phyloP scores from a whole-genome alignment of 2,329 filamentous ascomycete genomes.

The Microsporum canis region DNA sequence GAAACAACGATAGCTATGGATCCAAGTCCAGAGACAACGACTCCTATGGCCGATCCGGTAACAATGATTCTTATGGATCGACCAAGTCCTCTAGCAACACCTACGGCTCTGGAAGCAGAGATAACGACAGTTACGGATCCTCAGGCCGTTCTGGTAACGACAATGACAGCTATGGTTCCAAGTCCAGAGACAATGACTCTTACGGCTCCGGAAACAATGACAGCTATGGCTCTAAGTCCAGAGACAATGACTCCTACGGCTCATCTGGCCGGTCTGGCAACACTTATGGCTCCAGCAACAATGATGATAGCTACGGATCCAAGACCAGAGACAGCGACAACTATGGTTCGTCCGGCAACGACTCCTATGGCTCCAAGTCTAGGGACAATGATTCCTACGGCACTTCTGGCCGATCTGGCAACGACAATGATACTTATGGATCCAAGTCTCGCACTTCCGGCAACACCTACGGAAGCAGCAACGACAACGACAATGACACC shows the following conservation, averaged over 20 bases:
- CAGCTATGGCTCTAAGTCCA: neutral
- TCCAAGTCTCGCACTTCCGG: neutral
- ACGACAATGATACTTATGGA: neutral
- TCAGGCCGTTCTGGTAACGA: neutral
- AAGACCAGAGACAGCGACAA: neutral
- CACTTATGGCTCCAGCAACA: neutral
- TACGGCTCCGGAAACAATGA: neutral
- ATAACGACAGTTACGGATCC: constrained; percentile 1
- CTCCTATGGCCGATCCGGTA: neutral
- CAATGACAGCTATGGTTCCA: constrained; percentile 1
- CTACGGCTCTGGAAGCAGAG: neutral
- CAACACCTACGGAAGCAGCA: neutral
- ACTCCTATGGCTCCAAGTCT: constrained; percentile 1
- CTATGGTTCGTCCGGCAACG: neutral
- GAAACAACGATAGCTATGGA: neutral
- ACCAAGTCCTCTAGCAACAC: neutral
- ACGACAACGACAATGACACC: constrained; percentile 1
- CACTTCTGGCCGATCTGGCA: neutral
- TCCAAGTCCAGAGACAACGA: neutral
- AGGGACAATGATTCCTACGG: neutral
- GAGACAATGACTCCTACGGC: neutral
- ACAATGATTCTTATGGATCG: constrained; percentile 3
- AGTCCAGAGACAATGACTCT: neutral
- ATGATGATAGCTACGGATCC: constrained; percentile 2
- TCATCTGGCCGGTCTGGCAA: constrained; percentile 1